phyloP scores from a whole-genome alignment of 108 stramenopile genomes.

The Asterionellopsis glacialis region DNA sequence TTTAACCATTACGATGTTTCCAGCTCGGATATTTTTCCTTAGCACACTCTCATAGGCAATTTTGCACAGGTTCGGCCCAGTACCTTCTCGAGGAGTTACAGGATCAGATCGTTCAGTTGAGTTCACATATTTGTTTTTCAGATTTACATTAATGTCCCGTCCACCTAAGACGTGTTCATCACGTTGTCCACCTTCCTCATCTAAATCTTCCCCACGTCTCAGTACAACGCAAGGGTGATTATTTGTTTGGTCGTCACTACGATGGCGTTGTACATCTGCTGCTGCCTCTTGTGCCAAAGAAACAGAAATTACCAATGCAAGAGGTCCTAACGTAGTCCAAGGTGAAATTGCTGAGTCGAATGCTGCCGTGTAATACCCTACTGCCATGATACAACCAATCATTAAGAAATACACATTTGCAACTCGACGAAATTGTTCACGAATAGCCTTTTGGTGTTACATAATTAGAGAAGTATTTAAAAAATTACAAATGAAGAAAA shows the following conservation, averaged over 20 bases:
- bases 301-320: constrained; percentile 83
- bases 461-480: no score
- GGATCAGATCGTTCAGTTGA: not conserved
- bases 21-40: constrained; percentile 79
- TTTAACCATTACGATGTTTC: constrained; percentile 87
- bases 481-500: no score
- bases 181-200: constrained; percentile 36
- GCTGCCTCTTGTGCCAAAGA: constrained; percentile 87
- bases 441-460: constrained; percentile 38
- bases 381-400: constrained; percentile 89
- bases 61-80: constrained; percentile 13
- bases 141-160: constrained; percentile 47
- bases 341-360: constrained; percentile 86
- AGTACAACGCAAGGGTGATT: constrained; percentile 58
- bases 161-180: constrained; percentile 32
- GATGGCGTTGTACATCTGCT: constrained; percentile 87
- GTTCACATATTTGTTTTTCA: constrained; percentile 11
- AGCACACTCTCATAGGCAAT: constrained; percentile 62
- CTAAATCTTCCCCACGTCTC: constrained; percentile 42
- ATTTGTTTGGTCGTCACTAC: constrained; percentile 82
- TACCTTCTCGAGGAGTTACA: not conserved
- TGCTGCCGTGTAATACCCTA: constrained; percentile 82
- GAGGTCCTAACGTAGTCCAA: constrained; percentile 89
- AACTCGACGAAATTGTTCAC: constrained; percentile 79
- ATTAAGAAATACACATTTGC: constrained; percentile 97